Conservation (phyloP, 371 early-diverging fungal species). For the Rhizomucor pusillus region DNA sequence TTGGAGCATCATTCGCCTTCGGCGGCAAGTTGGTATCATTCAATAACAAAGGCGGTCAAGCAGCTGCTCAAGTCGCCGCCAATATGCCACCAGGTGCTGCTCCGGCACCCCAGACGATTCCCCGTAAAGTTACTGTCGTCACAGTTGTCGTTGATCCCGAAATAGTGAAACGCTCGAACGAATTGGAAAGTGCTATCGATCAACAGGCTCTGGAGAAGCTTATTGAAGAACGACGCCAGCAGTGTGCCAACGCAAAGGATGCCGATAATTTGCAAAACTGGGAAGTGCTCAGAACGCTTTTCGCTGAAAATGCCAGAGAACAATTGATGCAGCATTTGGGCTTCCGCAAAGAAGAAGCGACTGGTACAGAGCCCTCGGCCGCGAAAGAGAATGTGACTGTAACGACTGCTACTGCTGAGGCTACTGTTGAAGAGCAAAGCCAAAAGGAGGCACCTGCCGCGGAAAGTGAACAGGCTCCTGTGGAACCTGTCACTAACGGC, state of each 20-base stretch:
- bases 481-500: constrained; percentile 18
- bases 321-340: constrained; percentile 84
- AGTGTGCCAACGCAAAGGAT: constrained; percentile 27
- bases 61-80: constrained; percentile 39
- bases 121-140: constrained; percentile 44
- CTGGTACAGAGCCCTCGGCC: constrained; percentile 15
- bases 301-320: constrained; percentile 78
- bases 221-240: constrained; percentile 56
- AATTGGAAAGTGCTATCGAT: constrained; percentile 61
- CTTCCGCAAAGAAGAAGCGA: constrained; percentile 67
- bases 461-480: constrained; percentile 13
- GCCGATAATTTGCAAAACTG: constrained; percentile 71
- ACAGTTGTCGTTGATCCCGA: constrained; percentile 65
- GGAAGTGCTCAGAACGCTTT: constrained; percentile 83
- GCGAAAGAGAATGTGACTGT: constrained; percentile 7
- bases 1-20: constrained; percentile 88
- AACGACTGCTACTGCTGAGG: constrained; percentile 9
- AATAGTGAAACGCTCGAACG: constrained; percentile 59
- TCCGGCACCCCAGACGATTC: constrained; percentile 32
- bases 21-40: constrained; percentile 86
- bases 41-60: constrained; percentile 46
- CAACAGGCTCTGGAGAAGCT: constrained; percentile 55
- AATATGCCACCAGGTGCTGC: constrained; percentile 50
- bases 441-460: constrained; percentile 6
- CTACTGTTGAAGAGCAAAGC: constrained; percentile 2